phyloP scores from a whole-genome alignment of 495 filamentous ascomycete genomes.

The Penicillium chermesinum region DNA sequence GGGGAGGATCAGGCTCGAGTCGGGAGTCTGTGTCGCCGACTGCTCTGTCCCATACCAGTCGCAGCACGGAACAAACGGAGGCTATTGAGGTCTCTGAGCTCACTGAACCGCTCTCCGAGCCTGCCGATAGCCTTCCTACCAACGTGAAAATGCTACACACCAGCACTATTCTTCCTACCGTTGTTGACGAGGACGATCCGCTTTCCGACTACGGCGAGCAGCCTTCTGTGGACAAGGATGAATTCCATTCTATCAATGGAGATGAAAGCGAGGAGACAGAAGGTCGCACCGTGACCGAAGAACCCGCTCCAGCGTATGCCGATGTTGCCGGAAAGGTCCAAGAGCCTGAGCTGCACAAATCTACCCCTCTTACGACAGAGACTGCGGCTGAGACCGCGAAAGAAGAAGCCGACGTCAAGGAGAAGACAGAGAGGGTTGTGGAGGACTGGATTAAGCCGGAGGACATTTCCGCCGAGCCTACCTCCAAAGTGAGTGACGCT shows the following conservation, averaged over 20 bases:
- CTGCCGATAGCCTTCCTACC: constrained; percentile 11
- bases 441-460: background rate
- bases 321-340: background rate
- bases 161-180: constrained; percentile 8
- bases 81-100: constrained; percentile 10
- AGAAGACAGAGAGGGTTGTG: background rate
- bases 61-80: constrained; percentile 19
- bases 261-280: constrained; percentile 8
- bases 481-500: no score
- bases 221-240: constrained; percentile 25
- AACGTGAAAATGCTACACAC: constrained; percentile 20
- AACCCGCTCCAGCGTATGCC: background rate
- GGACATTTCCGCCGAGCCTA: background rate
- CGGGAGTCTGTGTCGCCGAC: constrained; percentile 25
- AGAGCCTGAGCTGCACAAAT: background rate
- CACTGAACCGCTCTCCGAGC: constrained; percentile 7
- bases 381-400: background rate
- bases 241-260: constrained; percentile 45
- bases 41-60: constrained; percentile 22
- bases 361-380: background rate
- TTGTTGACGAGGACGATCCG: constrained; percentile 16
- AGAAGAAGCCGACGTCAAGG: background rate
- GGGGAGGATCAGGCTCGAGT: constrained; percentile 24
- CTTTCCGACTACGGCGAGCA: constrained; percentile 18
- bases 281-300: background rate